phyloP scores from a whole-genome alignment of 2,329 filamentous ascomycete species.

The Claviceps sp. region DNA sequence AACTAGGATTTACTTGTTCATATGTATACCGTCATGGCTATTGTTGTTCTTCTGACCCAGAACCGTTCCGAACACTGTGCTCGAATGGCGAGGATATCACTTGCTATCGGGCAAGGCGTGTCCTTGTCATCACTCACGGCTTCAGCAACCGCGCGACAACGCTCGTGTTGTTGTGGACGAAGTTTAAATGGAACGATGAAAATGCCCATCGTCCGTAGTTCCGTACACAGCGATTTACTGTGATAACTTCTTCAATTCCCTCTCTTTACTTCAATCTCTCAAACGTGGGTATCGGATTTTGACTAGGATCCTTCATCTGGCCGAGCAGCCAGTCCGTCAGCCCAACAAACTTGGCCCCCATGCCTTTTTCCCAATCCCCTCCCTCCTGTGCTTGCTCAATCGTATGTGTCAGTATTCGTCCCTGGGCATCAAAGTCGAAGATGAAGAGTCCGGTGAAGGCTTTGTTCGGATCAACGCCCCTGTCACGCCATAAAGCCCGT shows the following conservation, averaged over 20 bases:
- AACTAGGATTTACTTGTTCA: too few species aligned
- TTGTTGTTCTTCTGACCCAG: too few species aligned
- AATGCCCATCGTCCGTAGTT: too few species aligned
- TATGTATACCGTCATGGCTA: too few species aligned
- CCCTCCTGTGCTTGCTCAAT: slow-evolving; percentile 88
- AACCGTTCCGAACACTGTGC: too few species aligned
- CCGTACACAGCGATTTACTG: too few species aligned
- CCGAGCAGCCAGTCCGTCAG: slow-evolving; percentile 91
- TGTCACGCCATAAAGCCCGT: slow-evolving; percentile 27
- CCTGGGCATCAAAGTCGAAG: slow-evolving; percentile 86
- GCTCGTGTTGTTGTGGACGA: too few species aligned
- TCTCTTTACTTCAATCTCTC: slow-evolving; percentile 14
- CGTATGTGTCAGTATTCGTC: slow-evolving; percentile 72
- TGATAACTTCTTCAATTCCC: not conserved
- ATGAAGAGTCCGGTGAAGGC: slow-evolving; percentile 88
- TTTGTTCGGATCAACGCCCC: slow-evolving; percentile 41
- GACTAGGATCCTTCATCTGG: slow-evolving; percentile 37
- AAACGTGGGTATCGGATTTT: slow-evolving; percentile 23
- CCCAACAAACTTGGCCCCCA: slow-evolving; percentile 74
- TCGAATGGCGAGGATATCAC: too few species aligned
- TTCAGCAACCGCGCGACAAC: too few species aligned
- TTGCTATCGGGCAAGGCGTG: not conserved
- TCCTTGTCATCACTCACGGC: not conserved
- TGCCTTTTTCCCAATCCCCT: slow-evolving; percentile 66
- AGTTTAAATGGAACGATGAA: too few species aligned